Percentiles rank a stretch among this genome's conserved stretches.
Evolutionary conservation across 139 green algal genomes (phyloP).

Genomic region (Astrephomene gubernaculifera): DNA sequence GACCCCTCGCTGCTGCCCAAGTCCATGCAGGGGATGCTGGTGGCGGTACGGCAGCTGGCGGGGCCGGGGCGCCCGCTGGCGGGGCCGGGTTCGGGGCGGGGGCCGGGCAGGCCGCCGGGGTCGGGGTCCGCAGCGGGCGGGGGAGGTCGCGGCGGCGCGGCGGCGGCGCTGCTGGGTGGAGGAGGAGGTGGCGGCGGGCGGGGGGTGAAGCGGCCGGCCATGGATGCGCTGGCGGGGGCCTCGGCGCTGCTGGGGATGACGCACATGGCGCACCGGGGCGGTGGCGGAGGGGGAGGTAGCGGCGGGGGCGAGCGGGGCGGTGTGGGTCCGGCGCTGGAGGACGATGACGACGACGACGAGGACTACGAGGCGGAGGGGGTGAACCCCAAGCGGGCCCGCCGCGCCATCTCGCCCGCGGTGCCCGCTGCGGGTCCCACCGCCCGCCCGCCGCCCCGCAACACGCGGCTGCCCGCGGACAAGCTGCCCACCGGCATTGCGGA

Average conservation of each 20-base stretch:
- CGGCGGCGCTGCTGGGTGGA: background rate
- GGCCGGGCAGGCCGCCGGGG: background rate
- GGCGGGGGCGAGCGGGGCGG: background rate
- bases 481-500: conserved; percentile 26
- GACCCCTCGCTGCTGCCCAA: conserved; percentile 23
- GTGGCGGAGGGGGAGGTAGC: background rate
- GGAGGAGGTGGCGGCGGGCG: background rate
- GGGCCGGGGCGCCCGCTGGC: background rate
- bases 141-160: background rate
- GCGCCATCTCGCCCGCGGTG: conserved; percentile 20
- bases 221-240: conserved; percentile 16
- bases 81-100: background rate
- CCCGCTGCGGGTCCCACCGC: background rate
- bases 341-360: conserved; percentile 29
- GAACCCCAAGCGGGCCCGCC: background rate
- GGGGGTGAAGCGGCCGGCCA: background rate
- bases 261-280: background rate
- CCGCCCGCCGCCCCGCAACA: conserved; percentile 33
- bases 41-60: background rate
- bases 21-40: conserved; percentile 1
- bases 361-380: conserved; percentile 35
- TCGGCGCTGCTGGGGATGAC: conserved; percentile 21
- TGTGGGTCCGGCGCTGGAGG: background rate
- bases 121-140: background rate
- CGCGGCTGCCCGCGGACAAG: conserved; percentile 26